Evolutionary conservation across 106 monocot species (phyloP), one percentile per base, ranked within the genome.

Genomic region (Allium cepa): DNA sequence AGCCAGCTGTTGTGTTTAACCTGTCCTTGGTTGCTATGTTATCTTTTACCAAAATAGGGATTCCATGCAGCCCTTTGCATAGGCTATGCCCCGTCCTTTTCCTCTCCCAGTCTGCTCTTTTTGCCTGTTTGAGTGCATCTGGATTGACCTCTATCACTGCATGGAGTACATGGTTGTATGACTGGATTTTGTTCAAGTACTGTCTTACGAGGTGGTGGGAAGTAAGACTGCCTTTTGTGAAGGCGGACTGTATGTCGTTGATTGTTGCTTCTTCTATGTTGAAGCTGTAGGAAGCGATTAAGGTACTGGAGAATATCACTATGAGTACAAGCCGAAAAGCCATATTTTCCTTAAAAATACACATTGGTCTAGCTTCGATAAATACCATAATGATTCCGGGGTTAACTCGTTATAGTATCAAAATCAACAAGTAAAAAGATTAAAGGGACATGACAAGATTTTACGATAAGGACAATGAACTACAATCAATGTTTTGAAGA

Each of bases 1-100:
- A 88, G 11, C 88, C 84, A 15, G 84, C 80, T 45, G 88, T 88
- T 8, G 88, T 84, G 78, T 88, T 90, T 62, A 86, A 83, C 63
- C 59, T 50, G 67, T 78, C 78, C 57, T 28, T 55, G 28, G 90
- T 80, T 8, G 58, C 86, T 49, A 90, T 86, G 76, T 64, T 81
- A 71, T 90, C 90, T 67, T 90, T 87, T 17, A 83, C 60, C 27
- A 87, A 77, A 51, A 86, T 36, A 15, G 85, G 85, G 17, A 86
- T 79, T 52, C 85, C 85, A 50, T 75, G 71, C 12, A 83, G 72
- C 13, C 51, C 48, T 4, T 66, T 47, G 45, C 59, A 8, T 59
- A 9, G 59, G 22, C 9, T 17, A 9, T 59, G 11, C 18, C 27
- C 3, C 26, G 14, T 4, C 22, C 17, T 2, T 5, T 36, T 36